A percentile compares a stretch with the other conserved stretches of the same genome.
phyloP scores from a whole-genome alignment of 176 grass and related monocot genomes.

The Echinochloa phyllopogon region DNA sequence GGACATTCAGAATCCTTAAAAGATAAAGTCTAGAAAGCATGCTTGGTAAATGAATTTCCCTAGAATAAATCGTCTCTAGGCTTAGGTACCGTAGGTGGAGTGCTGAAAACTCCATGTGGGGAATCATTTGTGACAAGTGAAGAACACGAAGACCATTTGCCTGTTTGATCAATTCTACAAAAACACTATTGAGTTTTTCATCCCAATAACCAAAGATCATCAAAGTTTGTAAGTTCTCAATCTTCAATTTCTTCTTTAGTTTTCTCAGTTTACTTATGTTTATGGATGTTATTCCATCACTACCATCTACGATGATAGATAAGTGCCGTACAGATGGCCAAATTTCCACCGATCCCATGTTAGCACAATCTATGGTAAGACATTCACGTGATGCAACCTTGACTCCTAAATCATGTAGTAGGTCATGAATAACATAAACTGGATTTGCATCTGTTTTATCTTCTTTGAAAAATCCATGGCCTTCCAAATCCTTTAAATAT shows the following conservation, averaged over 20 bases:
- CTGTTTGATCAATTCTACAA: neutral
- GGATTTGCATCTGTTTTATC: neutral
- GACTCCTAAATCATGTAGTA: slow-evolving; percentile 29
- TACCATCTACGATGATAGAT: neutral
- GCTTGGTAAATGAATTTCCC: neutral
- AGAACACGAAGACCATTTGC: slow-evolving; percentile 16
- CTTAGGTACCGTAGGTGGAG: slow-evolving; percentile 34
- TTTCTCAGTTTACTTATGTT: neutral
- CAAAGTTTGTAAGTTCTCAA: slow-evolving; percentile 27
- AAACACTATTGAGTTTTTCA: neutral
- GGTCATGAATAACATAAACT: slow-evolving; percentile 29
- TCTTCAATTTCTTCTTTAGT: neutral
- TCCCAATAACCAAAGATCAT: slow-evolving; percentile 24
- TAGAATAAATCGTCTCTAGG: neutral
- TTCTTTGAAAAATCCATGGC: neutral
- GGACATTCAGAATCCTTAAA: too few species aligned
- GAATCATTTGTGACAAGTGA: neutral
- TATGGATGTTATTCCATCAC: neutral
- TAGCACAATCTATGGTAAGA: neutral
- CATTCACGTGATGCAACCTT: slow-evolving; percentile 30
- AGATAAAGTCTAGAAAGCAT: slow-evolving; percentile 11
- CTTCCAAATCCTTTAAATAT: slow-evolving; percentile 8
- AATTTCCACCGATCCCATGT: neutral
- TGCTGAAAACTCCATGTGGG: neutral
- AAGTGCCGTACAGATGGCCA: slow-evolving; percentile 33